Evolutionary conservation across 176 grass and related monocot species (phyloP).

Genomic region (Melocanna baccifera): DNA sequence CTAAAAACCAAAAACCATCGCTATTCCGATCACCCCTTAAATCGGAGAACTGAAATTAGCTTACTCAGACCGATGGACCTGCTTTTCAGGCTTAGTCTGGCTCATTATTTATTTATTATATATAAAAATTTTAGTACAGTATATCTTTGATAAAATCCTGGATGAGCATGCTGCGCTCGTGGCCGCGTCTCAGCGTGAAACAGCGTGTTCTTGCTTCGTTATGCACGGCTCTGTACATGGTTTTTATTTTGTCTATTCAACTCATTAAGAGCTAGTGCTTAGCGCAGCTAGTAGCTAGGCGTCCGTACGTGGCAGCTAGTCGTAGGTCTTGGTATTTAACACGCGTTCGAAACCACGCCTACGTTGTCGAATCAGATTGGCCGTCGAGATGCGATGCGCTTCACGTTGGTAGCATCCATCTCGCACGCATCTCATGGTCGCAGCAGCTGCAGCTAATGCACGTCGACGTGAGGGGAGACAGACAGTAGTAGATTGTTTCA

Average conservation of each 20-base stretch:
- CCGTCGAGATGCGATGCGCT: not conserved
- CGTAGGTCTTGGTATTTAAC: not conserved
- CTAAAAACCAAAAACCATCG: too few species aligned
- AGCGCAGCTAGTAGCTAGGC: not conserved
- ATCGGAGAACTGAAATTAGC: too few species aligned
- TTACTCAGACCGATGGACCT: too few species aligned
- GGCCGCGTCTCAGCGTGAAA: too few species aligned
- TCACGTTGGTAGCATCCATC: not conserved
- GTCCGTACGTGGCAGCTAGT: too few species aligned
- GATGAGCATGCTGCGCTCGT: too few species aligned
- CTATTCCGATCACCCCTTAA: too few species aligned
- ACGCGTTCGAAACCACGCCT: not conserved
- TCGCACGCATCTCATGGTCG: not conserved
- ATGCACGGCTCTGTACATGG: not conserved
- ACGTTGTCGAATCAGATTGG: not conserved
- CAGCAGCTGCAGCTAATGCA: not conserved
- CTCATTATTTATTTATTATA: too few species aligned
- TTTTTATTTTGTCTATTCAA: not conserved
- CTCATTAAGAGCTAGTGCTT: not conserved
- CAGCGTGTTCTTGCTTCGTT: not conserved
- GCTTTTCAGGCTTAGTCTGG: too few species aligned
- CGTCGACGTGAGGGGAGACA: not conserved
- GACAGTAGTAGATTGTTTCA: not conserved
- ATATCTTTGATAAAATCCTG: too few species aligned
- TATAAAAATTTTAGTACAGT: too few species aligned